Evolutionary conservation across 768 basidiomycete species (phyloP).

Genomic region (Lactifluus volemus): DNA sequence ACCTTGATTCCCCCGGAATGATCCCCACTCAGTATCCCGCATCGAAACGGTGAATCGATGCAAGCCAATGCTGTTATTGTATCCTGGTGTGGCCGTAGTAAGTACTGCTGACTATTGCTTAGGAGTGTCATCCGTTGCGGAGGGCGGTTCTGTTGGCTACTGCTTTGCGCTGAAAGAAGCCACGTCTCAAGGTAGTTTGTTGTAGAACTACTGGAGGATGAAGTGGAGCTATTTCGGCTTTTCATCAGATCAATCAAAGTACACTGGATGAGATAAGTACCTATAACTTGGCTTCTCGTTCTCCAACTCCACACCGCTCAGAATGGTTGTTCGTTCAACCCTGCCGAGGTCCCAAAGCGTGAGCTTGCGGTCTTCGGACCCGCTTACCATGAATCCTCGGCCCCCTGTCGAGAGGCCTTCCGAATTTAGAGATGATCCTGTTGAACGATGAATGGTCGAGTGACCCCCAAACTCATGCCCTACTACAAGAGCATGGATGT

Average conservation of each 20-base stretch:
- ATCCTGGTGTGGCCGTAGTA: constrained; percentile 85
- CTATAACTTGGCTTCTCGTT: constrained; percentile 70
- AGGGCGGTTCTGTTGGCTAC: constrained; percentile 53
- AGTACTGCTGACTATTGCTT: constrained; percentile 72
- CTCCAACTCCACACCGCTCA: constrained; percentile 74
- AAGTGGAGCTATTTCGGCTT: constrained; percentile 24
- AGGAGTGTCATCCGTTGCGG: constrained; percentile 71
- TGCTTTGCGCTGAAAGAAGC: constrained; percentile 34
- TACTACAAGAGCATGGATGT: constrained; percentile 60
- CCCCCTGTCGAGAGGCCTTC: constrained; percentile 14
- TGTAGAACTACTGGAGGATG: constrained; percentile 35
- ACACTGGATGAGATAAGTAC: constrained; percentile 32
- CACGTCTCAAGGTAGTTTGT: constrained; percentile 59
- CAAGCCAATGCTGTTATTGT: constrained; percentile 78
- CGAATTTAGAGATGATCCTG: constrained; percentile 18
- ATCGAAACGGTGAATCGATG: constrained; percentile 89
- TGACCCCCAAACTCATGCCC: constrained; percentile 76
- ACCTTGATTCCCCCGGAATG: constrained; percentile 85
- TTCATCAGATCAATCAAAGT: constrained; percentile 3
- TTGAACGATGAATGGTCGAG: constrained; percentile 31
- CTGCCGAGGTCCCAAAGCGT: constrained; percentile 81
- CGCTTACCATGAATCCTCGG: constrained; percentile 74
- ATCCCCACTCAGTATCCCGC: constrained; percentile 89
- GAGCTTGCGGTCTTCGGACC: constrained; percentile 84
- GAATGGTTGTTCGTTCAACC: constrained; percentile 61